phyloP scores from a whole-genome alignment of 768 basidiomycete genomes.

The Pulveroboletus frians region DNA sequence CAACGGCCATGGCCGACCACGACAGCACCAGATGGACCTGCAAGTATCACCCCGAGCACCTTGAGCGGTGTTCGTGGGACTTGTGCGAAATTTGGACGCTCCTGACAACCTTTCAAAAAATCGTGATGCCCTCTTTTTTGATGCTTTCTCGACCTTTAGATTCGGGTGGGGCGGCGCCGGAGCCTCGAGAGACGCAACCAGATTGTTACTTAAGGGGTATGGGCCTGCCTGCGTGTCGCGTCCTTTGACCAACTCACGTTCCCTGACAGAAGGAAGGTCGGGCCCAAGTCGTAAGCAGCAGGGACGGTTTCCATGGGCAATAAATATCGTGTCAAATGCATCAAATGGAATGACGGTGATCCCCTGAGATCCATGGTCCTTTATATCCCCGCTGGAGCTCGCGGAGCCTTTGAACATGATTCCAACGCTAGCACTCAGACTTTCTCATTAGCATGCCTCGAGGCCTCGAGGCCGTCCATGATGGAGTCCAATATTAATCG shows the following conservation, averaged over 20 bases:
- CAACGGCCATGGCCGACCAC: slow-evolving; percentile 6
- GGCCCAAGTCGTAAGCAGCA: neutral
- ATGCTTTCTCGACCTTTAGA: neutral
- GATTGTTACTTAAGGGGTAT: neutral
- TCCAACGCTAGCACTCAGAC: neutral
- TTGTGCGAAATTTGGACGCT: neutral
- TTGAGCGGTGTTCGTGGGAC: neutral
- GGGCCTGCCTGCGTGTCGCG: neutral
- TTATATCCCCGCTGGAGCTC: neutral
- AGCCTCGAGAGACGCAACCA: no score
- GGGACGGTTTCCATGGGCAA: neutral
- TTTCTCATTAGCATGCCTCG: neutral
- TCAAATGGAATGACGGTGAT: neutral
- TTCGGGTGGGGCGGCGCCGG: no score
- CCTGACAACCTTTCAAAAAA: no score
- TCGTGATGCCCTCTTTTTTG: neutral
- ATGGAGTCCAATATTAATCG: slow-evolving; percentile 5
- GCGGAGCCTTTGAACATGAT: neutral
- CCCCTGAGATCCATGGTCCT: neutral
- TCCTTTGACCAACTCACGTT: neutral
- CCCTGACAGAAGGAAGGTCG: neutral
- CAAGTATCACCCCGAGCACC: neutral
- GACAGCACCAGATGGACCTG: neutral
- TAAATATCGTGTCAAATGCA: neutral
- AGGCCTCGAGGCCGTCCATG: slow-evolving; percentile 2